Conservation (phyloP, 192 early-diverging fungal species). For the Gonapodya prolifera region DNA sequence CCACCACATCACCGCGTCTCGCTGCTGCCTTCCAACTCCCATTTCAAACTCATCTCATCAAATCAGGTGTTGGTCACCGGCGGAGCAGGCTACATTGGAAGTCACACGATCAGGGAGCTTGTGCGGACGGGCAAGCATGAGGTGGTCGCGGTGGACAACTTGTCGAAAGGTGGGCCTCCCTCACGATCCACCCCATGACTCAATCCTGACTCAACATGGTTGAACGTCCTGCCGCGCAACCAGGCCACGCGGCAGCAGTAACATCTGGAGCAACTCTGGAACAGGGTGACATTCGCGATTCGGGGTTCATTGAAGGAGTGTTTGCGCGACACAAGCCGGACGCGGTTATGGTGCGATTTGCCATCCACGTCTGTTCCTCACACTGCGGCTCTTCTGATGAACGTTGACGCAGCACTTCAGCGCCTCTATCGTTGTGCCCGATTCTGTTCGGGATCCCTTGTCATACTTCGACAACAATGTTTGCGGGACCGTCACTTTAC, state of each 20-base stretch:
- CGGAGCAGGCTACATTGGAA: conserved; percentile 87
- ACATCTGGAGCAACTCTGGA: conserved; percentile 47
- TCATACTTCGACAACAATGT: conserved; percentile 93
- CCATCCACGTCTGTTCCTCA: too few relatives aligned
- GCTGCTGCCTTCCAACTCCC: too few relatives aligned
- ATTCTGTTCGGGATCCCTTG: conserved; percentile 65
- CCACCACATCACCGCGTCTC: too few relatives aligned
- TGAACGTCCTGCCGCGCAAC: neutral
- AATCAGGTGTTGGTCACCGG: conserved; percentile 34
- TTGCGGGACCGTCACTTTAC: conserved; percentile 68
- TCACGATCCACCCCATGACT: neutral
- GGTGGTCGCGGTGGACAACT: conserved; percentile 84
- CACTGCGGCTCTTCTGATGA: neutral
- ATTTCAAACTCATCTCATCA: too few relatives aligned
- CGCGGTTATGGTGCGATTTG: conserved; percentile 31
- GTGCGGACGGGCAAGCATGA: conserved; percentile 50
- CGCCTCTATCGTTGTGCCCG: conserved; percentile 78
- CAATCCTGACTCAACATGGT: neutral
- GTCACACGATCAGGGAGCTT: conserved; percentile 81
- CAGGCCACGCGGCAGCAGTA: conserved; percentile 33
- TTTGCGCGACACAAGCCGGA: conserved; percentile 54
- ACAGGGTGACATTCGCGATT: conserved; percentile 65
- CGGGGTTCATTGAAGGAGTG: conserved; percentile 43
- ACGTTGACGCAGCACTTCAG: conserved; percentile 56
- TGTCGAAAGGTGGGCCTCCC: conserved; percentile 40